Conservation (phyloP, 31 red algal species). For the Endocladia muricata region DNA sequence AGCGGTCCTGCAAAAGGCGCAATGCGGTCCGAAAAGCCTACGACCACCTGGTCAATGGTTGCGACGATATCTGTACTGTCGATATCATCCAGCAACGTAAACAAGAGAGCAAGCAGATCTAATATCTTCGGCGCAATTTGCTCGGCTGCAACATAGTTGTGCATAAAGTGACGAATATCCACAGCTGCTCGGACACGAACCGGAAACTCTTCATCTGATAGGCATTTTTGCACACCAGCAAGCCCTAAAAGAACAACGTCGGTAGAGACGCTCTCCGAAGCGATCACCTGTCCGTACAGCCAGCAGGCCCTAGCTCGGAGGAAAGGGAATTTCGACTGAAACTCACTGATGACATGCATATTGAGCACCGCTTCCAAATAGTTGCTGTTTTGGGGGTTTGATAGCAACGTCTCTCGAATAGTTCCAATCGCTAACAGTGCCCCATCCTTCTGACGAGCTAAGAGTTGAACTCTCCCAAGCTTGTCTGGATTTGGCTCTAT, state of each 20-base stretch:
- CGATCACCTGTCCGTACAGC: constrained; percentile 45
- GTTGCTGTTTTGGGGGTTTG: not conserved
- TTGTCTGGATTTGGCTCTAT: not conserved
- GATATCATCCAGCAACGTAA: constrained; percentile 43
- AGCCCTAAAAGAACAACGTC: constrained; percentile 20
- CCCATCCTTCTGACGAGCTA: constrained; percentile 59
- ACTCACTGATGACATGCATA: constrained; percentile 19
- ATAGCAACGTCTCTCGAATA: constrained; percentile 10
- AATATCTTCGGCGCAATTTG: constrained; percentile 16
- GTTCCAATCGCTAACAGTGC: constrained; percentile 56
- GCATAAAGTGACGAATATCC: constrained; percentile 62
- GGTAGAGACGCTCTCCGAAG: not conserved
- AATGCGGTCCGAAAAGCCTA: constrained; percentile 34
- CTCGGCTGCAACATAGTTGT: constrained; percentile 6
- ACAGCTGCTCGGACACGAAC: constrained; percentile 66
- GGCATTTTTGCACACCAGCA: constrained; percentile 19
- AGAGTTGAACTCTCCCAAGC: not conserved
- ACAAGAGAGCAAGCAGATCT: constrained; percentile 18
- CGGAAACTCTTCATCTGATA: constrained; percentile 53
- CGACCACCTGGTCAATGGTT: constrained; percentile 50
- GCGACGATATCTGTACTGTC: constrained; percentile 71
- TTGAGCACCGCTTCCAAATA: constrained; percentile 7
- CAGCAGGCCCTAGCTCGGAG: constrained; percentile 45
- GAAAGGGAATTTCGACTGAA: constrained; percentile 42
- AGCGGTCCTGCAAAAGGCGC: constrained; percentile 28